Percentiles rank a stretch among this genome's conserved stretches.
Conservation (phyloP, 352 stramenopile species). For the Globisporangium viniferum region DNA sequence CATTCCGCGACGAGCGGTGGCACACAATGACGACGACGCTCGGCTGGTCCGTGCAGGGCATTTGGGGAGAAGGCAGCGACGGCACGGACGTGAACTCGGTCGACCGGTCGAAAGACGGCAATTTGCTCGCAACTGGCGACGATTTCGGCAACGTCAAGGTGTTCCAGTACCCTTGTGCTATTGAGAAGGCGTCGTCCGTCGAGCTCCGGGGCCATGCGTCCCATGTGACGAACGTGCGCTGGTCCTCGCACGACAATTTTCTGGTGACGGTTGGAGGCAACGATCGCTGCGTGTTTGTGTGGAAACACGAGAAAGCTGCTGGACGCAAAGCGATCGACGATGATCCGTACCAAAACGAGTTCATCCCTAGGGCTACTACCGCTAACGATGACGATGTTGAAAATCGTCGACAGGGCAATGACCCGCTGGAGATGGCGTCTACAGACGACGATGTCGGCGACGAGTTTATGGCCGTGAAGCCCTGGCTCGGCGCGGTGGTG, state of each 20-base stretch:
- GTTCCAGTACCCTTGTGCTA: constrained; percentile 79
- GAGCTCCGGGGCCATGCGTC: constrained; percentile 69
- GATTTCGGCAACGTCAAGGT: constrained; percentile 86
- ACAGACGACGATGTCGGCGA: constrained; percentile 56
- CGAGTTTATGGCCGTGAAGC: constrained; percentile 90
- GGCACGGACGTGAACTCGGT: constrained; percentile 82
- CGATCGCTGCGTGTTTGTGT: constrained; percentile 76
- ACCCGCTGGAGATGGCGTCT: constrained; percentile 28
- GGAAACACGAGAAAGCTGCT: constrained; percentile 40
- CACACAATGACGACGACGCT: constrained; percentile 86
- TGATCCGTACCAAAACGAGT: constrained; percentile 6
- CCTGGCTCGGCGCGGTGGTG: constrained; percentile 83
- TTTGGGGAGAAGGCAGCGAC: constrained; percentile 72
- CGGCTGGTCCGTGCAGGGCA: constrained; percentile 90
- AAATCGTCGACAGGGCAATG: constrained; percentile 14
- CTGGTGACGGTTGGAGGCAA: constrained; percentile 75
- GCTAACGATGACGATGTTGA: not conserved
- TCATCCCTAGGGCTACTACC: not conserved
- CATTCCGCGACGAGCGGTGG: constrained; percentile 88
- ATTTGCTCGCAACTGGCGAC: constrained; percentile 70
- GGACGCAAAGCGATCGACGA: constrained; percentile 1
- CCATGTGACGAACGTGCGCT: constrained; percentile 80
- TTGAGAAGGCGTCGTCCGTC: constrained; percentile 49
- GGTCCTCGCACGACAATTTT: constrained; percentile 52
- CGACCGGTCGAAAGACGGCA: constrained; percentile 60